Base-by-base conservation (phyloP, 2,329 filamentous ascomycete species). In the Dothistroma septosporum region DNA sequence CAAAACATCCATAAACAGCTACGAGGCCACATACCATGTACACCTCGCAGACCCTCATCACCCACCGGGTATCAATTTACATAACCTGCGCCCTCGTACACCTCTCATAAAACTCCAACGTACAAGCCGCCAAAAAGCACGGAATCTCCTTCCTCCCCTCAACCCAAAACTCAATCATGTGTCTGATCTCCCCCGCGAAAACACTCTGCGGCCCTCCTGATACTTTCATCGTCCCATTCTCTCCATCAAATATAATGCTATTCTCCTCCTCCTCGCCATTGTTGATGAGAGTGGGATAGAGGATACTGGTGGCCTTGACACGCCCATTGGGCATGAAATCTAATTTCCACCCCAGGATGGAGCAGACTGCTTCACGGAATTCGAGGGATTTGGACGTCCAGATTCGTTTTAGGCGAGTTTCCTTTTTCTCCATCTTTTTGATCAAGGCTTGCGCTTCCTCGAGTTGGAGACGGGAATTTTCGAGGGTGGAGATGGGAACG, bases 321-420 rank as follows among this genome's bases (percentile, higher is more conserved):
- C 96, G 93, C 47, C 94, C 94, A 74, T 96, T 96, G n/a, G 92
- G 92, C 74, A 97, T 88, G 74, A 99, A 97, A 33, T 94, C 92
- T 12, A 97, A 86, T 57, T 93, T 93, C 89, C 92, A 99, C 0
- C 94, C 94, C 0, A 99, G 83, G 0, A 96, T 88, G 21, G 87
- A 91, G 64, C 92, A 92, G 61, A 99, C 92, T 33, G 92, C 91
- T 77, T 97, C 92, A 54, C 95, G 91, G 78, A 99, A 97, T 77
- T 99, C 94, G 69, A 89, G 86, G 0, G 90, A 92, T 75, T 97
- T 99, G 67, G 89, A 85, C 0, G 85, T 85, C 89, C 91, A 99
- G 60, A 97, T 94, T 72, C 97, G 90, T 69, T 95, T 96, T 12
- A 97, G 85, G 1, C 94, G 89, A 22, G 86, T 83, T 64, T 90